Evolutionary conservation across 495 filamentous ascomycete genomes (phyloP).

Genomic region (Podospora didyma): DNA sequence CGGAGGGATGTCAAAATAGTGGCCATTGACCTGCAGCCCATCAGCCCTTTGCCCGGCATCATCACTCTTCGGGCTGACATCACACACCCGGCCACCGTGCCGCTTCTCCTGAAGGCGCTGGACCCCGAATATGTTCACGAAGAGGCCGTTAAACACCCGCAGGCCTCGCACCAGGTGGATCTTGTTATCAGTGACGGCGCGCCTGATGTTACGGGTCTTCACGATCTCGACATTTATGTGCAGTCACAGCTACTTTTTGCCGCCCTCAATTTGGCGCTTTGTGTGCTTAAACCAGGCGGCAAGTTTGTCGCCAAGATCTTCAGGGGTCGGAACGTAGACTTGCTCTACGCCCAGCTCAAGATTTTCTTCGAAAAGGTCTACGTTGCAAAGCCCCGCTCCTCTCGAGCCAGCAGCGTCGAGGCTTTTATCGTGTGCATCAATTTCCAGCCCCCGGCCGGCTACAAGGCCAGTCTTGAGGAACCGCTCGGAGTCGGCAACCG

Average conservation of each 20-base stretch:
- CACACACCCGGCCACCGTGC: constrained; percentile 92
- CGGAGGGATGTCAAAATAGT: constrained; percentile 86
- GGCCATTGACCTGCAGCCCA: constrained; percentile 91
- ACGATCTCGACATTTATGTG: constrained; percentile 96
- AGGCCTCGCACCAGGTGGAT: constrained; percentile 69
- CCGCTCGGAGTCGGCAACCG: constrained; percentile 57
- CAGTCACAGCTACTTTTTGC: constrained; percentile 93
- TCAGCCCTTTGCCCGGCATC: constrained; percentile 88
- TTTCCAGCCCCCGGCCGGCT: constrained; percentile 62
- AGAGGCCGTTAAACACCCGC: constrained; percentile 20
- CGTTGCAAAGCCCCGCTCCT: constrained; percentile 89
- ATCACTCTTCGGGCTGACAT: constrained; percentile 90
- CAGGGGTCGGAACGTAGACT: constrained; percentile 83
- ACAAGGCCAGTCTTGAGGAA: constrained; percentile 63
- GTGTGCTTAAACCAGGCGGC: constrained; percentile 85
- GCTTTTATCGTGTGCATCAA: constrained; percentile 94
- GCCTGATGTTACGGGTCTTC: constrained; percentile 92
- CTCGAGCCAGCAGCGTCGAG: constrained; percentile 89
- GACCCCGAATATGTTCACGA: constrained; percentile 64
- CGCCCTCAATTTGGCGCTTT: constrained; percentile 85
- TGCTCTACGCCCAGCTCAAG: constrained; percentile 87
- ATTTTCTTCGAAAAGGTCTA: constrained; percentile 83
- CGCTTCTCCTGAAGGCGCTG: constrained; percentile 77
- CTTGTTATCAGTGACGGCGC: constrained; percentile 93
- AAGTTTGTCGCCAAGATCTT: constrained; percentile 99